phyloP scores from a whole-genome alignment of 805 yeast species.

The Yueomyces sp. region DNA sequence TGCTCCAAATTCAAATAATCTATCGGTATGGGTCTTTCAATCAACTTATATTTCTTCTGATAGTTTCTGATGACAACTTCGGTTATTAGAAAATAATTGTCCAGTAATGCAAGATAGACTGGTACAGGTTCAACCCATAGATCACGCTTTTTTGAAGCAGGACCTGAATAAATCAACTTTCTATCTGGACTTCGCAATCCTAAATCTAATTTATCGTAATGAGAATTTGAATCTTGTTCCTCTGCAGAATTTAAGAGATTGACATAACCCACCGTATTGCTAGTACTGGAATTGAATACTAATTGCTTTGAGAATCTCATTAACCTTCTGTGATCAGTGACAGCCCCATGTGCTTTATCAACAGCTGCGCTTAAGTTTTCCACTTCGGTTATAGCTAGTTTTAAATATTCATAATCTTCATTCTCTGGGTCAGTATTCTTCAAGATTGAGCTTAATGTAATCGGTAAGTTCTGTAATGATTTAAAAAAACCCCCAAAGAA shows the following conservation, averaged over 20 bases:
- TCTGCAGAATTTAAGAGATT: slow-evolving; percentile 6
- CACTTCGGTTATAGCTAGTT: slow-evolving; percentile 41
- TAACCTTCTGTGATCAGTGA: slow-evolving; percentile 44
- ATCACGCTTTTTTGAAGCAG: slow-evolving; percentile 48
- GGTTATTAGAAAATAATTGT: slow-evolving; percentile 56
- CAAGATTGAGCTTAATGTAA: slow-evolving; percentile 47
- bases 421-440: slow-evolving; percentile 34
- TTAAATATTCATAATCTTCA: slow-evolving; percentile 38
- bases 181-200: slow-evolving; percentile 42
- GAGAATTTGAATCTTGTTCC: background rate
- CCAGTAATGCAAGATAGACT: slow-evolving; percentile 45
- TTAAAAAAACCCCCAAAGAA: slow-evolving; percentile 45
- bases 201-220: slow-evolving; percentile 26
- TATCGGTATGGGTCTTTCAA: slow-evolving; percentile 48
- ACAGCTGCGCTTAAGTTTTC: slow-evolving; percentile 43
- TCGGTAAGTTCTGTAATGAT: slow-evolving; percentile 42
- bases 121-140: slow-evolving; percentile 43
- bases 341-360: slow-evolving; percentile 47
- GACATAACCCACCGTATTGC: slow-evolving; percentile 15
- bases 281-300: slow-evolving; percentile 11
- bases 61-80: slow-evolving; percentile 35
- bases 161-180: slow-evolving; percentile 44
- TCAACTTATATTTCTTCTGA: slow-evolving; percentile 26
- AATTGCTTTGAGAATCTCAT: slow-evolving; percentile 32
- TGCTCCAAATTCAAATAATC: slow-evolving; percentile 44